These are phyloP conservation scores for Fusarium paranaense DNA, from an alignment of 2,329 filamentous ascomycete species.

Conservation along the genomic window DNA sequence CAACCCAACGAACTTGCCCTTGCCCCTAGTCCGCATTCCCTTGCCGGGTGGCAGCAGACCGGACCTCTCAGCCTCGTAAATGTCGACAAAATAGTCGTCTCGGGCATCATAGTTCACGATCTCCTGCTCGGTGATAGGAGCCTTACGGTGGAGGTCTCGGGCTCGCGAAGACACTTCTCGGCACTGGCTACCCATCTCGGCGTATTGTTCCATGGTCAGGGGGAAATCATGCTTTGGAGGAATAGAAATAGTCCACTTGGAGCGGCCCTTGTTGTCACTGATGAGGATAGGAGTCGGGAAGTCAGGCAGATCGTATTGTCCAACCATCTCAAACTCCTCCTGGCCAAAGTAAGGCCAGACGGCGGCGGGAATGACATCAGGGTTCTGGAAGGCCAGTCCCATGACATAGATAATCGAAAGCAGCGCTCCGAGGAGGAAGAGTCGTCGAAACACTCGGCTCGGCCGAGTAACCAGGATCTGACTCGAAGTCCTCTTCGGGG, in stretches of 20 bases:
- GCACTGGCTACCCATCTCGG: conserved; percentile 75
- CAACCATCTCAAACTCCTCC: conserved; percentile 74
- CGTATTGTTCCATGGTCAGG: conserved; percentile 72
- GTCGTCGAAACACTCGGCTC: conserved; percentile 66
- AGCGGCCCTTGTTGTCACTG: conserved; percentile 70
- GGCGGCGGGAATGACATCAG: conserved; percentile 43
- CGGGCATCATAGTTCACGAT: conserved; percentile 67
- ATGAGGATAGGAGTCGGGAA: conserved; percentile 80
- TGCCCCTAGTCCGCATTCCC: conserved; percentile 53
- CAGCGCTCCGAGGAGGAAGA: conserved; percentile 66
- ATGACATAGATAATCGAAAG: conserved; percentile 64
- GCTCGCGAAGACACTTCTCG: conserved; percentile 72
- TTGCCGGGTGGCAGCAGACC: conserved; percentile 64
- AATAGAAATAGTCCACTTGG: conserved; percentile 86
- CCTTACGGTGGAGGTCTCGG: conserved; percentile 56
- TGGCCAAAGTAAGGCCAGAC: conserved; percentile 57
- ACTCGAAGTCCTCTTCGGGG: conserved; percentile 67
- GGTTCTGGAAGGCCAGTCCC: conserved; percentile 43
- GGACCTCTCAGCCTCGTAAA: conserved; percentile 74
- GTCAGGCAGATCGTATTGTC: conserved; percentile 73
- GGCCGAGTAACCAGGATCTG: conserved; percentile 62
- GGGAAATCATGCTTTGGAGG: conserved; percentile 76
- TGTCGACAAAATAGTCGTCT: conserved; percentile 79
- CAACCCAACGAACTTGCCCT: conserved; percentile 62
- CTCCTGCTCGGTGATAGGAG: conserved; percentile 56